Base-by-base conservation (phyloP, 2,329 filamentous ascomycete species). In the Trichoderma guizhouense region DNA sequence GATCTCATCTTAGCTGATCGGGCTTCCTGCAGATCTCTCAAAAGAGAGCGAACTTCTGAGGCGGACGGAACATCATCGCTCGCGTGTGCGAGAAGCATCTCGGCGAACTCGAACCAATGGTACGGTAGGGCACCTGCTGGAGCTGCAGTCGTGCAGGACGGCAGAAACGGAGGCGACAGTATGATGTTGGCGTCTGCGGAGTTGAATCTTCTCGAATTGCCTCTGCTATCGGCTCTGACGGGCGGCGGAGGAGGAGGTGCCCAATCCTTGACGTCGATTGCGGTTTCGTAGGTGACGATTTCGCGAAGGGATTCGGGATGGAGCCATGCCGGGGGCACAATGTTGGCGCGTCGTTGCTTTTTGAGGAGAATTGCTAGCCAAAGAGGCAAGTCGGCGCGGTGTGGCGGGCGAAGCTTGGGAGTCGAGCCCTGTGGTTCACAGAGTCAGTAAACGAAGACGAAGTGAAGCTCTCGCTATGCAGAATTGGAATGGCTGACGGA, bases 341-440 rank as follows among this genome's bases (percentile, higher is more conserved):
- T 97, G 83, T 97, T 98, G 76, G 94, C 94, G 78, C 96, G 92
- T 69, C 92, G 90, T 83, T 99, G 96, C 74, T 95, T 94, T 83
- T 98, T 98, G 69, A 99, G 90, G 28, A 98, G 90, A 18, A 98
- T 88, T 3, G 96, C 96, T 18, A 99, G 92, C 96, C 96, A 99
- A 72, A 99, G 89, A 0, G 96, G 95, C 0, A 98, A 81, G 53
- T 92, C 86, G 75, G 90, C 88, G 76, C 94, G 90, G 79, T 94
- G 91, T 0, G 95, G 95, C 2, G 96, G 96, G 30, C 90, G 89
- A 53, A 99, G 88, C 28, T 89, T 82, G 70, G 91, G 90, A 43
- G 95, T 93, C 72, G 90, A 86, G 72, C 95, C 95, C 95, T 98
- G 78, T 61, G 32, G n/a, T n/a, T 14, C 7, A 5, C 1, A 7